These are phyloP conservation scores for Murraya paniculata DNA, from an alignment of 345 rosid species.

Conservation along the genomic window DNA sequence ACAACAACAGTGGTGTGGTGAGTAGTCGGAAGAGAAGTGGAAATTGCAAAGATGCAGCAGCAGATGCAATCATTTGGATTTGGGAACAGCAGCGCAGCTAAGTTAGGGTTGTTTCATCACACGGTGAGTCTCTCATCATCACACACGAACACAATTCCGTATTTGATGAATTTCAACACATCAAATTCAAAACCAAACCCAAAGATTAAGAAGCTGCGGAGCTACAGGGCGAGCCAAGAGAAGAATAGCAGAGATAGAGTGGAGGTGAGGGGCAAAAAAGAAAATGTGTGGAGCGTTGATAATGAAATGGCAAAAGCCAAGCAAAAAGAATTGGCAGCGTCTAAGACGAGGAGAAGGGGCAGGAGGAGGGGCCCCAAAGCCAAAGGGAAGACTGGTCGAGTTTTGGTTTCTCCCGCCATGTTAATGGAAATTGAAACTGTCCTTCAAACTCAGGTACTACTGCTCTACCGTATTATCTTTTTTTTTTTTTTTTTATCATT, in stretches of 20 bases:
- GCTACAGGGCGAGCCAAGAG: slow-evolving; percentile 32
- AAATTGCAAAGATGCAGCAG: slow-evolving; percentile 1
- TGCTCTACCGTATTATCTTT: too few species aligned
- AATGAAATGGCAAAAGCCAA: slow-evolving; percentile 51
- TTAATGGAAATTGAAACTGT: slow-evolving; percentile 73
- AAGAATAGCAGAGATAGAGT: slow-evolving; percentile 30
- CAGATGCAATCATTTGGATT: slow-evolving; percentile 45
- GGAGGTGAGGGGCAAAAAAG: slow-evolving; percentile 52
- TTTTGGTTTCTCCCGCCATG: slow-evolving; percentile 71
- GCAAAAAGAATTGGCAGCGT: slow-evolving; percentile 29
- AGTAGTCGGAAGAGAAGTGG: too few species aligned
- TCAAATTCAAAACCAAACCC: slow-evolving; percentile 11
- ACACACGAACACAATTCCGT: neutral
- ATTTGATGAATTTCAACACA: neutral
- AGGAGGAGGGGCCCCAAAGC: slow-evolving; percentile 25
- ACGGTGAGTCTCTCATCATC: slow-evolving; percentile 4
- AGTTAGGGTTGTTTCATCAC: slow-evolving; percentile 35
- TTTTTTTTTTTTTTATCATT: too few species aligned
- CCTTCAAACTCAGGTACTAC: slow-evolving; percentile 80
- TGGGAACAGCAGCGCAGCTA: slow-evolving; percentile 12
- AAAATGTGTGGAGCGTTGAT: slow-evolving; percentile 80
- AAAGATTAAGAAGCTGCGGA: neutral
- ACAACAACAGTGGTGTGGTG: too few species aligned
- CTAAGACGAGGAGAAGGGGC: slow-evolving; percentile 43
- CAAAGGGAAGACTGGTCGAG: slow-evolving; percentile 39